phyloP scores from a whole-genome alignment of 257 asterid genomes.

The Thymus mandschuricus region DNA sequence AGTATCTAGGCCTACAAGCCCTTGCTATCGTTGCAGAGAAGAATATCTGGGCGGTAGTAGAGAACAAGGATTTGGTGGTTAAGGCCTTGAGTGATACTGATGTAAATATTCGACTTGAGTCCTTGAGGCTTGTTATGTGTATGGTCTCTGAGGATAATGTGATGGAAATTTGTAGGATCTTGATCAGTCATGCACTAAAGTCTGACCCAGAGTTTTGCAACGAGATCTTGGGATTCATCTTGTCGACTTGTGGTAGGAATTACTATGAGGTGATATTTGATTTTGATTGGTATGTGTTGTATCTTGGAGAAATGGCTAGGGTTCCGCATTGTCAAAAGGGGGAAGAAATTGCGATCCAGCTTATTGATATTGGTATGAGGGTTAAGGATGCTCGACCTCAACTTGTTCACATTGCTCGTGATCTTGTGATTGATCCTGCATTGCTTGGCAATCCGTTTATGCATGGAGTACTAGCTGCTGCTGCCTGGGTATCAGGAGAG shows the following conservation, averaged over 20 bases:
- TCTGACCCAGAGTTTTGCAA: constrained; percentile 92
- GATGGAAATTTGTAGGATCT: constrained; percentile 73
- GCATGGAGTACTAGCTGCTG: constrained; percentile 75
- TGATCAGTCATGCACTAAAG: constrained; percentile 80
- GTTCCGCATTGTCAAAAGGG: constrained; percentile 90
- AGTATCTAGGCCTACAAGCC: constrained; percentile 86
- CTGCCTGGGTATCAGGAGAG: constrained; percentile 95
- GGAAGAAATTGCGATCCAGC: constrained; percentile 71
- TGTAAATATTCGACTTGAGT: constrained; percentile 76
- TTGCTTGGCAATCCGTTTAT: constrained; percentile 79
- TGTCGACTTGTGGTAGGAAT: constrained; percentile 73
- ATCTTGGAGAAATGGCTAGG: constrained; percentile 91
- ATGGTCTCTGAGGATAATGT: constrained; percentile 91
- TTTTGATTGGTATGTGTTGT: constrained; percentile 89
- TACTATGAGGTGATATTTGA: constrained; percentile 74
- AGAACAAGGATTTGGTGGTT: constrained; percentile 87
- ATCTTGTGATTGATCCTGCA: constrained; percentile 91
- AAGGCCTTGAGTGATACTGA: constrained; percentile 88
- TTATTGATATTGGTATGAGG: constrained; percentile 92
- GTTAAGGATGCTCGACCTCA: constrained; percentile 87
- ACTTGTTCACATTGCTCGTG: constrained; percentile 86
- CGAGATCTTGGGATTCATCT: constrained; percentile 75
- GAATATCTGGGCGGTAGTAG: constrained; percentile 78
- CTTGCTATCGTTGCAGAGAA: constrained; percentile 58
- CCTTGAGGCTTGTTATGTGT: constrained; percentile 83